Base-by-base conservation (phyloP, 331 rosid genomes). In the Quercus phellos region DNA sequence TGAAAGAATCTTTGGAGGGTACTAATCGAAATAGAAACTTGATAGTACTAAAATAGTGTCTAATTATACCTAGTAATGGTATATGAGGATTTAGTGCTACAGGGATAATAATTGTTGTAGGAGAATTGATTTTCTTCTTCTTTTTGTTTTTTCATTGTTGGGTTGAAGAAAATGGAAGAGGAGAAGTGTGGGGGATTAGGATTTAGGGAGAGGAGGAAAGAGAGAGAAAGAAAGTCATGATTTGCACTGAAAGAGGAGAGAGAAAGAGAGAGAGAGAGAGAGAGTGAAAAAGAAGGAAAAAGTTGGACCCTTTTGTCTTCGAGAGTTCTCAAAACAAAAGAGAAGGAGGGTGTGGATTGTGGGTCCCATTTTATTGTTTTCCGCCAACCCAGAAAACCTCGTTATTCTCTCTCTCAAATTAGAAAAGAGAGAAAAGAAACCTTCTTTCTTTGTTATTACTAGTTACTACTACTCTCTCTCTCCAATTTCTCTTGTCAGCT, bases 251-350 rank as follows among this genome's bases (percentile, higher is more conserved):
- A 56, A 73, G 56, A 21, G 8, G 70, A 73, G 76, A 72, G 68
- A 43, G 76, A 43, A 61, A n/a, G n/a, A 7, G 58, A 2, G 4
- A 38, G 5, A 4, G n/a, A 19, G 27, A 64, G 64, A 79, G 59
- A 60, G 72, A 59, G 2, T 6, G 27, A 19, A 22, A 38, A 27
- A 24, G 27, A 59, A 14, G 7, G 50, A 5, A 18, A 34, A 4
- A 66, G 71, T 66, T 4, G 71, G 72, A 68, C 53, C 9, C 43
- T 54, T 68, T 13, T 38, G 87, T 84, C 78, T 73, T 68, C 74
- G 46, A 76, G 70, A 73, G 5, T 76, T 76, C 80, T 50, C 76
- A 56, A 74, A 80, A 74, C 66, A 12, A 74, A 81, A 78, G 58
- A 81, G 85, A 80, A 10, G 66, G 53, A 73, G 67, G 68, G 76